Evolutionary conservation across 306 rosid genomes (phyloP).

Genomic region (Herpetospermum pedunculosum): DNA sequence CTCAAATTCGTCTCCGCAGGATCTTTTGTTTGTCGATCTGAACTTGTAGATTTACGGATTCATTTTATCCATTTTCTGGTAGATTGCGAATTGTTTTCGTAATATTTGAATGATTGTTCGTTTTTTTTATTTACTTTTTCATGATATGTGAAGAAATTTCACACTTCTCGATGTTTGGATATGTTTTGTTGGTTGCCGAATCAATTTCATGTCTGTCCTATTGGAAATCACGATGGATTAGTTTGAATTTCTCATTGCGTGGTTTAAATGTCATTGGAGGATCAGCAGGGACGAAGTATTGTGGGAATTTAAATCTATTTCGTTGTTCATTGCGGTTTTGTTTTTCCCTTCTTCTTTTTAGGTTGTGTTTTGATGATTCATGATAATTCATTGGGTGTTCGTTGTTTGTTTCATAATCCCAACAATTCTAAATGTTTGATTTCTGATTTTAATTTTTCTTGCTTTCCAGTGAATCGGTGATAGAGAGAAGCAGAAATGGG

Average conservation of each 20-base stretch:
- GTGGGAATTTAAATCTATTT: neutral
- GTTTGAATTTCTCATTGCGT: neutral
- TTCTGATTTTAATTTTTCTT: neutral
- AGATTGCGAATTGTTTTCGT: neutral
- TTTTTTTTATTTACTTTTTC: neutral
- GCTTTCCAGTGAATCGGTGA: constrained; percentile 12
- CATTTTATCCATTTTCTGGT: neutral
- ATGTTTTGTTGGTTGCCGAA: neutral
- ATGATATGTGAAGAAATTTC: neutral
- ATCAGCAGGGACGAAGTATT: neutral
- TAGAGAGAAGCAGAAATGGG: constrained; percentile 42
- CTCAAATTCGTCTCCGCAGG: neutral
- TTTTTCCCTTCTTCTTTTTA: neutral
- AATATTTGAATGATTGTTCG: neutral
- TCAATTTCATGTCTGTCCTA: neutral
- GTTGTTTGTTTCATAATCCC: neutral
- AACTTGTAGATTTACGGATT: neutral
- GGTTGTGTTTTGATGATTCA: neutral
- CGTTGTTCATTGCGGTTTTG: neutral
- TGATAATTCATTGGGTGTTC: neutral
- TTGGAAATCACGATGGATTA: neutral
- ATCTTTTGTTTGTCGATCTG: neutral
- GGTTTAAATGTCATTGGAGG: neutral
- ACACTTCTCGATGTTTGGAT: neutral
- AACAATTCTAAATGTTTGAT: neutral